Conservation (phyloP, 495 filamentous ascomycete genomes). For the Penicillium longicatenatum region DNA sequence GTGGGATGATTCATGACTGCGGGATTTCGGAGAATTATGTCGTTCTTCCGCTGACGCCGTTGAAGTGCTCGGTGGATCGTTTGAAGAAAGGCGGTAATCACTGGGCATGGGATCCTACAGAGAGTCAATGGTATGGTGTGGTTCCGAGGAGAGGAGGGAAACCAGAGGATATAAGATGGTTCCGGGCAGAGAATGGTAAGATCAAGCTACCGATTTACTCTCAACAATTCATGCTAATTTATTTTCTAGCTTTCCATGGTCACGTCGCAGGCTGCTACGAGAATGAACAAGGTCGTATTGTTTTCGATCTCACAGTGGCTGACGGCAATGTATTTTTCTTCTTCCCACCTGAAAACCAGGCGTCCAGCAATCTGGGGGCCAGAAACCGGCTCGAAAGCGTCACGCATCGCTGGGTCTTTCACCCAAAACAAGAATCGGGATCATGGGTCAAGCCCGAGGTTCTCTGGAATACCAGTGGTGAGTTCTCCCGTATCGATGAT, state of each 20-base stretch:
- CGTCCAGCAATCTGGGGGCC: constrained; percentile 15
- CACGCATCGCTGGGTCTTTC: constrained; percentile 24
- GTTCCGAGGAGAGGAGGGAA: constrained; percentile 50
- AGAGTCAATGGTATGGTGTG: constrained; percentile 52
- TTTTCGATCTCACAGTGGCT: constrained; percentile 56
- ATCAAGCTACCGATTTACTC: neutral
- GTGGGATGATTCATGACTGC: constrained; percentile 61
- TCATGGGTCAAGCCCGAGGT: constrained; percentile 29
- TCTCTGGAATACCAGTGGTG: constrained; percentile 48
- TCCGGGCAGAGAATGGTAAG: neutral
- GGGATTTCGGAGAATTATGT: constrained; percentile 54
- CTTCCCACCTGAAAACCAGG: constrained; percentile 14
- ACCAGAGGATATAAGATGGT: constrained; percentile 48
- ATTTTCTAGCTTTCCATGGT: constrained; percentile 42
- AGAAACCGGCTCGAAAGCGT: constrained; percentile 30
- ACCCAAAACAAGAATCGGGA: constrained; percentile 8
- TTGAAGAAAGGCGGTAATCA: constrained; percentile 54
- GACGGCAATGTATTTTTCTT: constrained; percentile 35
- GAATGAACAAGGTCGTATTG: constrained; percentile 47
- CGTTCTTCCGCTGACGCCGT: constrained; percentile 52
- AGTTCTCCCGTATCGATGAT: constrained; percentile 64
- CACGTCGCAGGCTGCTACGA: constrained; percentile 55
- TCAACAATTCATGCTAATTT: neutral
- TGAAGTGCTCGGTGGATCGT: constrained; percentile 49
- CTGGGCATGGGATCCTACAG: constrained; percentile 55